Conservation (phyloP, 768 basidiomycete genomes). For the Chalciporus piperatus region DNA sequence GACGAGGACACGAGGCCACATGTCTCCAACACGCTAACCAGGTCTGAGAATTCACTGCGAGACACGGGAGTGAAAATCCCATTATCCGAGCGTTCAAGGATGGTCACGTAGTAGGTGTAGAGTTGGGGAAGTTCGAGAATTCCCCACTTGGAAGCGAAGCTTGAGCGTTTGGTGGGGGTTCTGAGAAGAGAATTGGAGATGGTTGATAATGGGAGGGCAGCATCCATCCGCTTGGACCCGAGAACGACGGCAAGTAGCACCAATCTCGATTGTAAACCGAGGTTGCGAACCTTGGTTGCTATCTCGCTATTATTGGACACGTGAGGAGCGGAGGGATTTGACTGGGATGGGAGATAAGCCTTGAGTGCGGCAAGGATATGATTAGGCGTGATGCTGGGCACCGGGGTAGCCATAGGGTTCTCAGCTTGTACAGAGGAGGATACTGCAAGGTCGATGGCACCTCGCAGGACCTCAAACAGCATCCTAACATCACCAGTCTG, state of each 20-base stretch:
- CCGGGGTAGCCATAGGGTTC: constrained; percentile 31
- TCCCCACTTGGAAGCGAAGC: constrained; percentile 34
- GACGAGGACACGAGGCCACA: constrained; percentile 54
- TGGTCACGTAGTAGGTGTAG: constrained; percentile 57
- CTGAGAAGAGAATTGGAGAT: constrained; percentile 31
- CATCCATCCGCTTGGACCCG: constrained; percentile 59
- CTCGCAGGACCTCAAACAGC: constrained; percentile 75
- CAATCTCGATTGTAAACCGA: constrained; percentile 74
- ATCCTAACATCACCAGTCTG: constrained; percentile 81
- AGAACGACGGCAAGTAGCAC: constrained; percentile 64
- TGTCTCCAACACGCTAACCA: constrained; percentile 70
- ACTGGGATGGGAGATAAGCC: constrained; percentile 51
- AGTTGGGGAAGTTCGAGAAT: constrained; percentile 60
- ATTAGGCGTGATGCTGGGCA: constrained; percentile 54
- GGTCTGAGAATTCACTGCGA: constrained; percentile 72
- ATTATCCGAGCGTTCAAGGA: constrained; percentile 55
- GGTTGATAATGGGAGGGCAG: constrained; percentile 50
- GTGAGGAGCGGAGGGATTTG: constrained; percentile 13
- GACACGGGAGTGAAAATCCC: constrained; percentile 63
- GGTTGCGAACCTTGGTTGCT: constrained; percentile 59
- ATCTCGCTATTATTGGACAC: constrained; percentile 54
- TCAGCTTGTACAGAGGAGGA: constrained; percentile 22
- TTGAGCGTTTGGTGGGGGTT: constrained; percentile 53
- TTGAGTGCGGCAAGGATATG: constrained; percentile 77
- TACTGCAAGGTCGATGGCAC: constrained; percentile 73